Conservation (phyloP, 345 rosid genomes). For the Fremontodendron californicum region DNA sequence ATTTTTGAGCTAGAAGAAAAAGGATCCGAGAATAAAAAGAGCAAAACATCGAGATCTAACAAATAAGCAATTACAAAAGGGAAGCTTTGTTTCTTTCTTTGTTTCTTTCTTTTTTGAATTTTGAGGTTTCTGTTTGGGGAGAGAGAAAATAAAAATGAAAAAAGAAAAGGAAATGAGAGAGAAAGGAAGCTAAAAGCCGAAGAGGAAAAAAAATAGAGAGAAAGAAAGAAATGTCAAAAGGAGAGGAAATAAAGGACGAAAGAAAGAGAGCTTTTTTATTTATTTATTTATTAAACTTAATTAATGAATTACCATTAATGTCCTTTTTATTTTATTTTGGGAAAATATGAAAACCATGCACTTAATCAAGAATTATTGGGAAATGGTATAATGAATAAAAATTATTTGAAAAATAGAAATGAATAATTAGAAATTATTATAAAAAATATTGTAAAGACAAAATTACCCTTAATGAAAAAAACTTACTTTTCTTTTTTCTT, state of each 20-base stretch:
- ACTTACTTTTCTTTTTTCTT: too few species aligned
- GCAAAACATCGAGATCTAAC: constrained; percentile 31
- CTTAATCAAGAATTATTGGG: too few species aligned
- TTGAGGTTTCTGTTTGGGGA: neutral
- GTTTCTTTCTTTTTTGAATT: neutral
- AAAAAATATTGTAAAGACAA: too few species aligned
- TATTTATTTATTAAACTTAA: too few species aligned
- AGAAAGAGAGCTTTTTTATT: too few species aligned
- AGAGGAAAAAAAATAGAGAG: neutral
- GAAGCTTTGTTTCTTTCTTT: neutral
- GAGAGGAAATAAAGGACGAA: neutral
- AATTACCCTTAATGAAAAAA: too few species aligned
- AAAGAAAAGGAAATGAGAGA: neutral
- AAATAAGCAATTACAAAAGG: neutral
- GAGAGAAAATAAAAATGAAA: neutral
- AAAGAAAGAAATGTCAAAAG: neutral
- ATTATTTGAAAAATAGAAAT: too few species aligned
- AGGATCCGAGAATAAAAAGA: constrained; percentile 45
- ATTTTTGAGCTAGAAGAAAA: constrained; percentile 24
- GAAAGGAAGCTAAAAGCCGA: neutral
- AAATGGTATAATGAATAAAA: too few species aligned
- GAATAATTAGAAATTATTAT: too few species aligned
- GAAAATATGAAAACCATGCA: too few species aligned
- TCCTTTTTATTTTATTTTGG: too few species aligned
- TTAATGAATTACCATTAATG: too few species aligned